phyloP scores from a whole-genome alignment of 768 basidiomycete species.

The Paxillus involutus region DNA sequence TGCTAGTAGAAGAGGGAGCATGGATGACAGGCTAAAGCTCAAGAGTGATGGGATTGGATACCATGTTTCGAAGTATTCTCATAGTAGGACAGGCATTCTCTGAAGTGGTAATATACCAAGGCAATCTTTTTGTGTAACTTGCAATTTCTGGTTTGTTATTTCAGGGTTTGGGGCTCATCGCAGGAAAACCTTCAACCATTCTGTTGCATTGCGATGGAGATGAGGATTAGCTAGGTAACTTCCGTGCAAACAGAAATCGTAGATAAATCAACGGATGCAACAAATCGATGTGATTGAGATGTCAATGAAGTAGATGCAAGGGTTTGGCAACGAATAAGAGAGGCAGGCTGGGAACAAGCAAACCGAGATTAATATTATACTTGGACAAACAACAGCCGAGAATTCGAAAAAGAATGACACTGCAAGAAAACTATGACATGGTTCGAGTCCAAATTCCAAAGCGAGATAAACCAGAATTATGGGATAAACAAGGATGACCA shows the following conservation, averaged over 20 bases:
- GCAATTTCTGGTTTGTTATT: neutral
- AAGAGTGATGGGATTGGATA: constrained; percentile 44
- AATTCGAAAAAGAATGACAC: constrained; percentile 9
- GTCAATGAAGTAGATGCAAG: constrained; percentile 21
- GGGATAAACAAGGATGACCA: constrained; percentile 19
- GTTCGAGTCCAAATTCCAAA: constrained; percentile 2
- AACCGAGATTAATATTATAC: constrained; percentile 21
- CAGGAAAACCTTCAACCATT: constrained; percentile 1
- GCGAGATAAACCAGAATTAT: constrained; percentile 1
- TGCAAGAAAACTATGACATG: constrained; percentile 15
- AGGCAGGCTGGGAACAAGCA: constrained; percentile 7
- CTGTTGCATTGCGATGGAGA: constrained; percentile 8
- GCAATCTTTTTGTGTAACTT: neutral
- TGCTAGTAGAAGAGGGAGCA: constrained; percentile 18
- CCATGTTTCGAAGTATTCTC: constrained; percentile 49
- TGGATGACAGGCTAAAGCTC: constrained; percentile 25
- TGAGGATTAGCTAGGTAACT: constrained; percentile 20
- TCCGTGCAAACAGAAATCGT: constrained; percentile 18
- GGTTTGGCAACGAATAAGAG: constrained; percentile 24
- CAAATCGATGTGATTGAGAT: constrained; percentile 24
- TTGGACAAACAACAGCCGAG: constrained; percentile 21
- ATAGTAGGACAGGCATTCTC: constrained; percentile 20
- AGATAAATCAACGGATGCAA: constrained; percentile 24
- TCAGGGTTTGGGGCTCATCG: neutral
- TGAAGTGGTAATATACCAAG: constrained; percentile 1